phyloP scores from a whole-genome alignment of 139 green algal species.

The Picochlorum sp. region DNA sequence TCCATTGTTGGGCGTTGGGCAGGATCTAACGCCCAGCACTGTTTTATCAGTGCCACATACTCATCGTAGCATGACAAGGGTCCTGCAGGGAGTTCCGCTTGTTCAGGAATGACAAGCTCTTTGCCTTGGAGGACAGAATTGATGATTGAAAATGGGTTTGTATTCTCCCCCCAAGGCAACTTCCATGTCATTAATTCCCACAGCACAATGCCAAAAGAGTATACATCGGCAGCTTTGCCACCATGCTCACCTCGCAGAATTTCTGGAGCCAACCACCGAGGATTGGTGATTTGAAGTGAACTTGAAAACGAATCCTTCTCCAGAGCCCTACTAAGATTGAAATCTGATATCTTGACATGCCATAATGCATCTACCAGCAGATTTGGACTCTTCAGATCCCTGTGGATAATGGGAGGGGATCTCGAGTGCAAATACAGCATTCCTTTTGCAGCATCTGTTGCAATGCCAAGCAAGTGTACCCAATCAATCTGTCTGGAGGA shows the following conservation, averaged over 20 bases:
- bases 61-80: conserved; percentile 2
- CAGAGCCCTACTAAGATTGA: conserved; percentile 40
- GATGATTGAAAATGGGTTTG: conserved; percentile 20
- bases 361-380: conserved; percentile 50
- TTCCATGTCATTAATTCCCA: conserved; percentile 47
- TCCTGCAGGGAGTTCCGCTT: conserved; percentile 6
- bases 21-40: conserved; percentile 17
- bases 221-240: conserved; percentile 36
- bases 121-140: conserved; percentile 2
- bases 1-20: conserved; percentile 13
- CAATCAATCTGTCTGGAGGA: conserved; percentile 28
- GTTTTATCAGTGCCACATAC: conserved; percentile 16
- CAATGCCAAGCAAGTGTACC: conserved; percentile 37
- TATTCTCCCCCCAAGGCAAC: conserved; percentile 23
- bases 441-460: conserved; percentile 41
- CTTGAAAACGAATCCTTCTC: conserved; percentile 10
- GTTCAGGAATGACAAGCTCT: neutral
- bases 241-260: conserved; percentile 24
- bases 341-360: conserved; percentile 43
- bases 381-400: conserved; percentile 51
- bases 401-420: conserved; percentile 37
- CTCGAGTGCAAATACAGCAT: conserved; percentile 43
- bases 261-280: conserved; percentile 43
- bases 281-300: conserved; percentile 39
- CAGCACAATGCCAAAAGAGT: conserved; percentile 51